phyloP scores from a whole-genome alignment of 2,329 filamentous ascomycete species.

The Aspergillus udagawae region DNA sequence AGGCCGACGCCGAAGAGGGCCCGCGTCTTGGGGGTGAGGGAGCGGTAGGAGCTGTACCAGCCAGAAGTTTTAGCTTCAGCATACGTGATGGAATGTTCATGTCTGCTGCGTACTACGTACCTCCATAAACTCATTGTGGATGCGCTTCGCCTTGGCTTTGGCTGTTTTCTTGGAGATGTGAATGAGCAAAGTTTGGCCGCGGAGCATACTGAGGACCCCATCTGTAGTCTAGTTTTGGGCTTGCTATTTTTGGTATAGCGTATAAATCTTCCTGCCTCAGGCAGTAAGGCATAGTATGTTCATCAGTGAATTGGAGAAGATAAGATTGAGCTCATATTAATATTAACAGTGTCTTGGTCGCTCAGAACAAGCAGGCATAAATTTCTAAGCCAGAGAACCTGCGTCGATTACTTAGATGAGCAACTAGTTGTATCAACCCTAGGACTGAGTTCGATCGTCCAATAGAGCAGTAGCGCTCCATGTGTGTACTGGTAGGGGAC shows the following conservation, averaged over 20 bases:
- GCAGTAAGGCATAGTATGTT: neutral
- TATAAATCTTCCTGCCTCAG: neutral
- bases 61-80: too few species aligned
- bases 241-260: neutral
- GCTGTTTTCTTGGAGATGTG: neutral
- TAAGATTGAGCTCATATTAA: too few species aligned
- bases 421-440: neutral
- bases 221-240: neutral
- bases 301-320: too few species aligned
- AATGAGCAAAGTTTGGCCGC: neutral
- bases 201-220: neutral
- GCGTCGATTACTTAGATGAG: too few species aligned
- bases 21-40: conserved; percentile 66
- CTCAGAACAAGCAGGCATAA: neutral
- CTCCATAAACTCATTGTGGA: conserved; percentile 37
- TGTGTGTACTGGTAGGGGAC: neutral
- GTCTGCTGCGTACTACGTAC: conserved; percentile 16
- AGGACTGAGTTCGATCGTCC: neutral
- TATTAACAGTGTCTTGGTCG: neutral
- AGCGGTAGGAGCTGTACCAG: conserved; percentile 60
- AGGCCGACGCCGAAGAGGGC: conserved; percentile 68
- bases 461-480: neutral
- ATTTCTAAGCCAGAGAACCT: neutral
- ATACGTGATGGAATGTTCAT: too few species aligned
- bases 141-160: neutral